phyloP scores from a whole-genome alignment of 768 basidiomycete genomes.

The Polyporus arcularius region DNA sequence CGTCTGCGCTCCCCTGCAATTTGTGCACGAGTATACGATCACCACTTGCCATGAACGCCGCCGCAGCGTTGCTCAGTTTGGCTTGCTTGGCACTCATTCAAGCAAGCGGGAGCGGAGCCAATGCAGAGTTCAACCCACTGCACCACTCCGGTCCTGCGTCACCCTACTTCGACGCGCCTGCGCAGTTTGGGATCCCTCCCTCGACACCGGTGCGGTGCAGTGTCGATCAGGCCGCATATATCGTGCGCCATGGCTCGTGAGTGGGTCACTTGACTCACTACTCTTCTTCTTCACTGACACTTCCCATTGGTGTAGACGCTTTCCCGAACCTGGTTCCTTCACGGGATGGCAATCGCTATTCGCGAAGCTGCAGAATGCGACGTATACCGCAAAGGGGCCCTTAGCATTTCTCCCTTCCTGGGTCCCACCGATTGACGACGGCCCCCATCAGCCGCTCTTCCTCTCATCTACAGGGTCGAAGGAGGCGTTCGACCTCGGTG shows the following conservation, averaged over 20 bases:
- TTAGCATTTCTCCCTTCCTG: constrained; percentile 43
- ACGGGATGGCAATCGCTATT: constrained; percentile 40
- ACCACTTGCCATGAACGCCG: neutral
- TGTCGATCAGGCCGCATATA: constrained; percentile 47
- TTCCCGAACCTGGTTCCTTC: constrained; percentile 43
- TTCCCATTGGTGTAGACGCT: constrained; percentile 31
- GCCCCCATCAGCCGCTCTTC: constrained; percentile 40
- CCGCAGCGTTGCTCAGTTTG: neutral
- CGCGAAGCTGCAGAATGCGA: constrained; percentile 42
- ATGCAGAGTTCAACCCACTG: constrained; percentile 36
- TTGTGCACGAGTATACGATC: neutral
- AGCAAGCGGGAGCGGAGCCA: neutral
- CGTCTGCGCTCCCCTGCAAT: no score
- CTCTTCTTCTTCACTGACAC: no score
- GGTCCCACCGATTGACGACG: constrained; percentile 42
- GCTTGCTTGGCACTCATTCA: neutral
- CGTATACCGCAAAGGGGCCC: constrained; percentile 40
- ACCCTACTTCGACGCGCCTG: constrained; percentile 46
- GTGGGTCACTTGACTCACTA: constrained; percentile 5
- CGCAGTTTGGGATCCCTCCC: constrained; percentile 35
- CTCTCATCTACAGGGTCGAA: constrained; percentile 40
- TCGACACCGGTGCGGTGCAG: constrained; percentile 39
- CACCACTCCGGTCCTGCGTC: constrained; percentile 45
- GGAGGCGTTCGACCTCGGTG: constrained; percentile 44
- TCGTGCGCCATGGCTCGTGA: constrained; percentile 44